Percentiles rank a stretch among this genome's conserved stretches.
Conservation (phyloP, 768 basidiomycete species). For the Hericium coralloides region DNA sequence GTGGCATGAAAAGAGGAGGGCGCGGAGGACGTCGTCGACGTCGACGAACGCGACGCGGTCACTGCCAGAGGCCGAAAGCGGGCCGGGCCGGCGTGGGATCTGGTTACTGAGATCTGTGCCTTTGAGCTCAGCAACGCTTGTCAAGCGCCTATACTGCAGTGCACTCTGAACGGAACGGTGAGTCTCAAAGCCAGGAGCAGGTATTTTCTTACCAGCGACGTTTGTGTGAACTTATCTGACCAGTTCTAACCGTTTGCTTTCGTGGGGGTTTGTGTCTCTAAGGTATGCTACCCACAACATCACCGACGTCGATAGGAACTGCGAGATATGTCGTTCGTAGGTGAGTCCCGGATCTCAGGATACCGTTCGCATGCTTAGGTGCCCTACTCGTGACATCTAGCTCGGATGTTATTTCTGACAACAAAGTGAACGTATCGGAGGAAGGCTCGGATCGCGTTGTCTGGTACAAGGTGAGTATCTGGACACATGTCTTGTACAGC, state of each 20-base stretch:
- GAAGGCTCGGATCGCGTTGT: constrained; percentile 49
- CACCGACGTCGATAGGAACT: neutral
- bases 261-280: no score
- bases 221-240: no score
- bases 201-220: no score
- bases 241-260: no score
- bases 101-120: no score
- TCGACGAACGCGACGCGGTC: no score
- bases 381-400: constrained; percentile 27
- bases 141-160: no score
- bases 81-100: neutral
- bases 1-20: constrained; percentile 40
- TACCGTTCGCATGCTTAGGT: neutral
- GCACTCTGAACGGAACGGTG: no score
- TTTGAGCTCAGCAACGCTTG: no score
- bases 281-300: neutral
- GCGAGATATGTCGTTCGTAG: neutral
- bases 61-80: neutral
- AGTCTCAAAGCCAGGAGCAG: no score
- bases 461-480: constrained; percentile 60
- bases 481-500: neutral
- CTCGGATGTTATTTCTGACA: constrained; percentile 64
- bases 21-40: no score
- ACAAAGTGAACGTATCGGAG: constrained; percentile 54
- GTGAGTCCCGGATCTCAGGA: neutral